A percentile compares a stretch with the other conserved stretches of the same genome.
Evolutionary conservation across 352 stramenopile genomes (phyloP).

Genomic region (Saprolegnia diclina): DNA sequence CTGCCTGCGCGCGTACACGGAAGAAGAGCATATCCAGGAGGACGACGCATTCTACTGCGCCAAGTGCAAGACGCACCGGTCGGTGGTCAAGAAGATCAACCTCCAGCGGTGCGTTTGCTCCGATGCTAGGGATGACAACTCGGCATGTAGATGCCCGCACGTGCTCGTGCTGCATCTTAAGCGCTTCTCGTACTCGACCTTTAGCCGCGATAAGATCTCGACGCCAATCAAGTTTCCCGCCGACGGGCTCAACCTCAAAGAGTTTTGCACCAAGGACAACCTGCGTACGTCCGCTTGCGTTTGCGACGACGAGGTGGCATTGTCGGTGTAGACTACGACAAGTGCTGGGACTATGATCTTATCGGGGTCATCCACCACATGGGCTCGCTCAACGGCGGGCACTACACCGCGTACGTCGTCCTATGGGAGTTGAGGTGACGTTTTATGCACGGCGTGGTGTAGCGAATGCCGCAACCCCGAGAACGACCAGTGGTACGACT

Average conservation of each 20-base stretch:
- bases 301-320: too few relatives aligned
- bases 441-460: background rate
- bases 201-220: conserved; percentile 71
- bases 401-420: conserved; percentile 72
- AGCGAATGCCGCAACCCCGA: conserved; percentile 66
- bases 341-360: conserved; percentile 71
- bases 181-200: conserved; percentile 77
- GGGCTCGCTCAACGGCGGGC: conserved; percentile 63
- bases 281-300: too few relatives aligned
- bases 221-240: conserved; percentile 57
- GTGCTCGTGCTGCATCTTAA: conserved; percentile 88
- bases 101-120: conserved; percentile 44
- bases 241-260: conserved; percentile 51
- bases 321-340: conserved; percentile 39
- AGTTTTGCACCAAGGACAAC: conserved; percentile 57
- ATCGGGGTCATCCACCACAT: conserved; percentile 74
- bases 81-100: conserved; percentile 67
- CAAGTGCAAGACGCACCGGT: conserved; percentile 67
- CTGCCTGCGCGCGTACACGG: conserved; percentile 65
- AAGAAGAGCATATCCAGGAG: conserved; percentile 56
- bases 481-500: conserved; percentile 72
- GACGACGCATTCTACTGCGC: conserved; percentile 65
- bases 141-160: conserved; percentile 35
- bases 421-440: background rate
- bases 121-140: background rate